These are phyloP conservation scores for Amylostereum areolatum DNA, from an alignment of 1,284 basidiomycete genomes.

Conservation along the genomic window DNA sequence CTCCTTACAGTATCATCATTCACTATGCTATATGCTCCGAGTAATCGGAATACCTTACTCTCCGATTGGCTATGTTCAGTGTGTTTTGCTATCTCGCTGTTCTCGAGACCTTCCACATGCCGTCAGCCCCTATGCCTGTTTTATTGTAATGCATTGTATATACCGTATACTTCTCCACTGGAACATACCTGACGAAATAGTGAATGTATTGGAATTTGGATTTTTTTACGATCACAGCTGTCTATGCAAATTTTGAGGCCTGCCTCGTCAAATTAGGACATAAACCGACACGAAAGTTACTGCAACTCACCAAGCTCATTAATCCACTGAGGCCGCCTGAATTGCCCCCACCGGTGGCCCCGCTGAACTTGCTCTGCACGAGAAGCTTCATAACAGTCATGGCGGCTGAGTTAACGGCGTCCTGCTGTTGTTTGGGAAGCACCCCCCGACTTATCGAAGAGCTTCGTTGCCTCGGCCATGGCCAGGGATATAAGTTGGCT, in stretches of 20 bases:
- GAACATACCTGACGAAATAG: no score
- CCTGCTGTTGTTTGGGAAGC: constrained; percentile 70
- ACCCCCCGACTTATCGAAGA: constrained; percentile 70
- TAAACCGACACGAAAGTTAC: constrained; percentile 1
- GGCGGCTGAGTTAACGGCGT: constrained; percentile 76
- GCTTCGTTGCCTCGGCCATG: constrained; percentile 72
- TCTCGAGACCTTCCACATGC: no score
- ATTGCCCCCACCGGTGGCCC: constrained; percentile 47
- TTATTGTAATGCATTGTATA: no score
- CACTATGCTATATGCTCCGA: no score
- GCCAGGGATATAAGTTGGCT: constrained; percentile 74
- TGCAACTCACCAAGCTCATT: constrained; percentile 44
- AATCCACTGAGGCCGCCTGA: constrained; percentile 61
- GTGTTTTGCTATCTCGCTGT: no score
- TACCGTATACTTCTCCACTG: no score
- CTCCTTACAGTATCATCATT: no score
- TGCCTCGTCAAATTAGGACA: constrained; percentile 13
- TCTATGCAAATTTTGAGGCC: constrained; percentile 38
- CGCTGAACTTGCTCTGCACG: constrained; percentile 58
- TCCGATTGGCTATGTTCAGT: no score
- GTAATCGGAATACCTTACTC: no score
- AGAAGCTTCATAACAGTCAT: constrained; percentile 81
- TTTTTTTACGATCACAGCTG: no score
- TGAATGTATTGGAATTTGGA: no score
- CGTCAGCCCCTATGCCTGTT: no score